Evolutionary conservation across 148 eudicot species (phyloP).

Genomic region (Cornus kousa): DNA sequence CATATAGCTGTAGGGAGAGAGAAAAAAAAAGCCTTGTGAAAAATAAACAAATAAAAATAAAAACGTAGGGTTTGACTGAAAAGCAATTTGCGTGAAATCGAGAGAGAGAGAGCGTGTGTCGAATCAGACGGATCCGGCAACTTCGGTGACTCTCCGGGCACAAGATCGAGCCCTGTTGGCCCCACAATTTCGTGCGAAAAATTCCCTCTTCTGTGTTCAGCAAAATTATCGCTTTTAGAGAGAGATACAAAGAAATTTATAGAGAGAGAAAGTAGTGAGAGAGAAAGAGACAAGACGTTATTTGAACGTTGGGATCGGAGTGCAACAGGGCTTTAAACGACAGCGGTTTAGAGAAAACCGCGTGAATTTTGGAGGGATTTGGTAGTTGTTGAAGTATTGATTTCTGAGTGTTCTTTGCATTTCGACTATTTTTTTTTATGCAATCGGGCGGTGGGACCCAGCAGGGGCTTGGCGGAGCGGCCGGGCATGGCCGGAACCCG

Average conservation of each 20-base stretch:
- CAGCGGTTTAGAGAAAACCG: constrained; percentile 17
- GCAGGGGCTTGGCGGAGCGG: constrained; percentile 42
- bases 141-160: constrained; percentile 25
- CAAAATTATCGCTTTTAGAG: constrained; percentile 3
- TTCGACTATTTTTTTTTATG: constrained; percentile 31
- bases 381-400: background rate
- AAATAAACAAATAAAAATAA: background rate
- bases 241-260: constrained; percentile 2
- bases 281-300: constrained; percentile 8
- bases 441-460: constrained; percentile 86
- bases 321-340: constrained; percentile 16
- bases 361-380: constrained; percentile 30
- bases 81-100: constrained; percentile 16
- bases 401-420: background rate
- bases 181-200: constrained; percentile 15
- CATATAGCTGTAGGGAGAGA: background rate
- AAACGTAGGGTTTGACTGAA: constrained; percentile 31
- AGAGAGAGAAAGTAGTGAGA: constrained; percentile 6
- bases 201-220: constrained; percentile 3
- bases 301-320: constrained; percentile 34
- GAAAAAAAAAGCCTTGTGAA: background rate
- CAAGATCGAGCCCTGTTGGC: constrained; percentile 26
- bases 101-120: background rate
- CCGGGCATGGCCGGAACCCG: constrained; percentile 64
- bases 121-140: constrained; percentile 24